A percentile compares a stretch with the other conserved stretches of the same genome.
phyloP scores from a whole-genome alignment of 495 filamentous ascomycete genomes.

The Evernia prunastri region DNA sequence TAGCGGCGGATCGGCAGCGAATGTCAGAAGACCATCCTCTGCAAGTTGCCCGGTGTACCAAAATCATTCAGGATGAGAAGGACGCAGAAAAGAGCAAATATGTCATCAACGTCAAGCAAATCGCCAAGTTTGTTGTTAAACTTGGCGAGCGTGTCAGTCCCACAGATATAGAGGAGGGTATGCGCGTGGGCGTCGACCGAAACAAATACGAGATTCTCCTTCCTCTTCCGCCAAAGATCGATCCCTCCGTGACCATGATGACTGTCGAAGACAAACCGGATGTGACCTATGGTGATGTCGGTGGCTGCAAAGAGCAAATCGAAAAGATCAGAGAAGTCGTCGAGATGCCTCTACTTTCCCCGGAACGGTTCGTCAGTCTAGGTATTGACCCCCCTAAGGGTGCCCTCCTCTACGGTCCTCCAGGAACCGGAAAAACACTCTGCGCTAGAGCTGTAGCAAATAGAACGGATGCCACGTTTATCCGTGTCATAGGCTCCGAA shows the following conservation, averaged over 20 bases:
- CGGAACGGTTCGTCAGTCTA: conserved; percentile 92
- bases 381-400: conserved; percentile 99
- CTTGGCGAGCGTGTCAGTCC: conserved; percentile 94
- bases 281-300: conserved; percentile 97
- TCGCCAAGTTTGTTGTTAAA: conserved; percentile 98
- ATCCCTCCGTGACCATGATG: conserved; percentile 99
- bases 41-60: conserved; percentile 96
- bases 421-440: conserved; percentile 95
- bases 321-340: conserved; percentile 98
- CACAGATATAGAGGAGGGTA: conserved; percentile 98
- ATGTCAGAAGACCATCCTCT: conserved; percentile 98
- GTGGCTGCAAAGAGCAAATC: conserved; percentile 98
- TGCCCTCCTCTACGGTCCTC: conserved; percentile 91
- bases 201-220: conserved; percentile 99
- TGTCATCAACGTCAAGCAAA: conserved; percentile 99
- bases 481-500: conserved; percentile 94
- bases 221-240: conserved; percentile 97
- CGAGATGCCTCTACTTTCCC: conserved; percentile 93
- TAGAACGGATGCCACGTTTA: conserved; percentile 95
- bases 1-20: conserved; percentile 92
- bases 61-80: conserved; percentile 97
- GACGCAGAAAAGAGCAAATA: conserved; percentile 98
- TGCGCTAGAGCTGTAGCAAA: conserved; percentile 97
- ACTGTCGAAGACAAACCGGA: conserved; percentile 99
- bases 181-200: conserved; percentile 94